A percentile compares a stretch with the other conserved stretches of the same genome.
These are phyloP conservation scores for Quercus cerris DNA, from an alignment of 306 rosid genomes.

Conservation along the genomic window DNA sequence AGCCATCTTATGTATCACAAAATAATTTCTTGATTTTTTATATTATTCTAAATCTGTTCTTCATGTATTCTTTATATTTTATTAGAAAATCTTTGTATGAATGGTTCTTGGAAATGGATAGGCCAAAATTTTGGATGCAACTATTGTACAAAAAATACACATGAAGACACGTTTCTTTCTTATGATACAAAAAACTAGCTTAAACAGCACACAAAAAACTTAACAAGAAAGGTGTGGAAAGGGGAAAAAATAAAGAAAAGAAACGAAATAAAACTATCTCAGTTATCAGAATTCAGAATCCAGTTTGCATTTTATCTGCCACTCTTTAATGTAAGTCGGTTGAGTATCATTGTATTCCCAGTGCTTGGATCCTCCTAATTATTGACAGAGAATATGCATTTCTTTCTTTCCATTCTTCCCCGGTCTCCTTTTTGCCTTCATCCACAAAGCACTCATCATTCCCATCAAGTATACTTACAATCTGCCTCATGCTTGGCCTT, in stretches of 20 bases:
- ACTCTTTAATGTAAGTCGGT: background rate
- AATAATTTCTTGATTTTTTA: background rate
- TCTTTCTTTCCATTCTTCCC: conserved; percentile 66
- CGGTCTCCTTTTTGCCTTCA: conserved; percentile 40
- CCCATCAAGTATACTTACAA: conserved; percentile 76
- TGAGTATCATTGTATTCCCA: conserved; percentile 72
- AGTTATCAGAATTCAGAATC: conserved; percentile 1
- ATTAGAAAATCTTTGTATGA: background rate
- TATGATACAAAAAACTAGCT: conserved; percentile 17
- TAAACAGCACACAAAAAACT: conserved; percentile 15
- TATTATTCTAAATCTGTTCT: background rate
- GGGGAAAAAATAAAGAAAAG: conserved; percentile 12
- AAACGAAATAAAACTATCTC: background rate
- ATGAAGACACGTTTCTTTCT: conserved; percentile 16
- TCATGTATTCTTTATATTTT: background rate
- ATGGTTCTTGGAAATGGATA: conserved; percentile 1
- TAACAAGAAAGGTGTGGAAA: conserved; percentile 10
- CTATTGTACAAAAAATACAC: background rate
- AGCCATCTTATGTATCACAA: background rate
- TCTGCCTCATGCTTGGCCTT: conserved; percentile 83
- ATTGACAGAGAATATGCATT: conserved; percentile 59
- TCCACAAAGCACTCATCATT: conserved; percentile 47
- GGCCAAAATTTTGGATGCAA: background rate
- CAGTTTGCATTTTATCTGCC: conserved; percentile 19
- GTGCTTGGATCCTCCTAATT: conserved; percentile 81